phyloP scores from a whole-genome alignment of 495 filamentous ascomycete species.

The Eremomyces bilateralis region DNA sequence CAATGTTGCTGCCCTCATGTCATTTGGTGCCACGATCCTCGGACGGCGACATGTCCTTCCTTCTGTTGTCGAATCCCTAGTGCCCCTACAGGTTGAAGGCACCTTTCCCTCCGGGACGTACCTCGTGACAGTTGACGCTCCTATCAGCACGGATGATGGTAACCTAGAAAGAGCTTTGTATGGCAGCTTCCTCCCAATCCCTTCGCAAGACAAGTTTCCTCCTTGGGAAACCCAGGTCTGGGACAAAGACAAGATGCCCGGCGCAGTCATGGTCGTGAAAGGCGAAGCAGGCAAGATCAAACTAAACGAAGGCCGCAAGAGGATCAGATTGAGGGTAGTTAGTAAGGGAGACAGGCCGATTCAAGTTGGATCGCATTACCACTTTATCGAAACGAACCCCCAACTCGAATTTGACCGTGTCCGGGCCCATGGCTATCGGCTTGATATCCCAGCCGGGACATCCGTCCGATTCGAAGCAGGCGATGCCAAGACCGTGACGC shows the following conservation, averaged over 20 bases:
- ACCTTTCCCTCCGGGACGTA: conserved; percentile 85
- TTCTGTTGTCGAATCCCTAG: conserved; percentile 50
- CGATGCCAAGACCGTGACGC: conserved; percentile 74
- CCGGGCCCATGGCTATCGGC: conserved; percentile 59
- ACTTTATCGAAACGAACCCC: conserved; percentile 87
- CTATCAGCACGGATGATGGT: conserved; percentile 71
- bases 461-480: conserved; percentile 91
- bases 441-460: conserved; percentile 83
- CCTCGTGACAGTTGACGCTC: conserved; percentile 84
- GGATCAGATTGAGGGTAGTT: conserved; percentile 53
- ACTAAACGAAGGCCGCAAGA: conserved; percentile 53
- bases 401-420: conserved; percentile 79
- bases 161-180: conserved; percentile 73
- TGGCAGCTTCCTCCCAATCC: conserved; percentile 77
- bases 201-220: conserved; percentile 37
- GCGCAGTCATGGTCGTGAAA: conserved; percentile 55
- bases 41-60: conserved; percentile 86
- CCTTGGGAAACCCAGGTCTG: conserved; percentile 38
- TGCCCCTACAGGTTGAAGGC: conserved; percentile 80
- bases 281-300: conserved; percentile 31
- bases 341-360: conserved; percentile 83
- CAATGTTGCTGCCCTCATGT: conserved; percentile 82
- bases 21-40: conserved; percentile 73
- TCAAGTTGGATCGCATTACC: conserved; percentile 89
- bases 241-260: conserved; percentile 44